Percentiles rank a stretch among this genome's conserved stretches.
Conservation (phyloP, 805 yeast genomes). For the Yamadazyma kitorensis region DNA sequence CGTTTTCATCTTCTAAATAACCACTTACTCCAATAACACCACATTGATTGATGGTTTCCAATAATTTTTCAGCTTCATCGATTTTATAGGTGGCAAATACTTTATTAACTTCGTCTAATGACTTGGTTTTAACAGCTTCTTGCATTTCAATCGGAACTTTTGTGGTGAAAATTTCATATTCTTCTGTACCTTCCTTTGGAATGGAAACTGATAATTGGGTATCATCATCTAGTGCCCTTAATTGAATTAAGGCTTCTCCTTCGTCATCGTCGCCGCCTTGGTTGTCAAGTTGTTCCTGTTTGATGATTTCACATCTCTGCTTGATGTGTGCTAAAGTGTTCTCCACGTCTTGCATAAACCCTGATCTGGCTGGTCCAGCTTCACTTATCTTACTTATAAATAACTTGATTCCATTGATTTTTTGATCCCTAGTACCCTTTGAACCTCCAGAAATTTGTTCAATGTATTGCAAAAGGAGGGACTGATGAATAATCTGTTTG, state of each 20-base stretch:
- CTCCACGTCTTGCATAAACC: conserved; percentile 71
- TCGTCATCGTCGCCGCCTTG: conserved; percentile 30
- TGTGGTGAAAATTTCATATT: conserved; percentile 53
- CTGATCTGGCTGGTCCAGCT: conserved; percentile 59
- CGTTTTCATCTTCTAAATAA: conserved; percentile 66
- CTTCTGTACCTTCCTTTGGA: conserved; percentile 57
- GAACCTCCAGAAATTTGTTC: conserved; percentile 40
- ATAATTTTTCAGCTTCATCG: conserved; percentile 74
- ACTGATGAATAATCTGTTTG: conserved; percentile 70
- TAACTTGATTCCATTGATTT: conserved; percentile 50
- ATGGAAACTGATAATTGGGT: conserved; percentile 68
- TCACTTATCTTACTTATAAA: conserved; percentile 63
- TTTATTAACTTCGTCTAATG: conserved; percentile 75
- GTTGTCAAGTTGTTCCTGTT: conserved; percentile 43
- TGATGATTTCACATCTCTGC: conserved; percentile 66
- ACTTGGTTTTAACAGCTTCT: conserved; percentile 67
- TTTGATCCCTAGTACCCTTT: conserved; percentile 25
- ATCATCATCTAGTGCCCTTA: conserved; percentile 83
- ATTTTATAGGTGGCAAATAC: conserved; percentile 73
- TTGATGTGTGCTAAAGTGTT: conserved; percentile 75
- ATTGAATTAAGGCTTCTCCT: conserved; percentile 73
- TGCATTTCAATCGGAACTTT: conserved; percentile 62
- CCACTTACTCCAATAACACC: conserved; percentile 84
- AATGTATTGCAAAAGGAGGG: conserved; percentile 75
- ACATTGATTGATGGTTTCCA: conserved; percentile 73